These are phyloP conservation scores for Asterochloris erici DNA, from an alignment of 139 green algal genomes.

Conservation along the genomic window DNA sequence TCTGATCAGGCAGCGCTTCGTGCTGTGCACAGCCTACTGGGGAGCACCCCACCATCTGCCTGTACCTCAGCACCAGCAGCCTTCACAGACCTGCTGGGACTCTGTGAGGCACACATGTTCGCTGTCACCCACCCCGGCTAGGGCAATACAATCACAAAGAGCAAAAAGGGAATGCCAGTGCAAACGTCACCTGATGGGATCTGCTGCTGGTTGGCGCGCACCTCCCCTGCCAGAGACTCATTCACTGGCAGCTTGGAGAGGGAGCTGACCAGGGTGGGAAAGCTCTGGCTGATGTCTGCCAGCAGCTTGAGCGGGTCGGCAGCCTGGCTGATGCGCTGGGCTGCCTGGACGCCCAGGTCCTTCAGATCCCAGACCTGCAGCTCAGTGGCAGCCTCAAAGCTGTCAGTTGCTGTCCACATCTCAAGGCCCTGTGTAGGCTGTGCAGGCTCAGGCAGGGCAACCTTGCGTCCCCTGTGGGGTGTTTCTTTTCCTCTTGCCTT, in stretches of 20 bases:
- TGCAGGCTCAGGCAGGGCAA: too few relatives aligned
- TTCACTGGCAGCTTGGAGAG: conserved; percentile 45
- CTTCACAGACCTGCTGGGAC: not conserved
- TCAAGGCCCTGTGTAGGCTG: too few relatives aligned
- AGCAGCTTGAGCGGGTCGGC: conserved; percentile 74
- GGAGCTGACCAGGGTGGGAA: conserved; percentile 70
- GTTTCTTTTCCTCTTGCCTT: too few relatives aligned
- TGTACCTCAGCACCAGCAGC: too few relatives aligned
- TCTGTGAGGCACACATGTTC: not conserved
- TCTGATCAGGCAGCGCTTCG: too few relatives aligned
- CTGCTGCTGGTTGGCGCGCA: conserved; percentile 44
- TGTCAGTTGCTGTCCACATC: too few relatives aligned
- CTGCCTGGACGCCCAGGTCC: conserved; percentile 84
- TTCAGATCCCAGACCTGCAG: conserved; percentile 80
- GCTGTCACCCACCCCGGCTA: not conserved
- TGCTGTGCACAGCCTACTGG: too few relatives aligned
- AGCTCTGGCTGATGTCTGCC: conserved; percentile 80
- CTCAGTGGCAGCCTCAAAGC: not conserved
- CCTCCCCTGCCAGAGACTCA: conserved; percentile 25
- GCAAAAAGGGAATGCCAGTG: not conserved
- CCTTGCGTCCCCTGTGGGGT: too few relatives aligned
- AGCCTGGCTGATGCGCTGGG: conserved; percentile 60
- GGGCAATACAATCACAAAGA: not conserved
- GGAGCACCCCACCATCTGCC: too few relatives aligned
- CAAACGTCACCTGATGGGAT: not conserved